These are phyloP conservation scores for Microcyclosporella mali DNA, from an alignment of 2,329 filamentous ascomycete species.

Conservation along the genomic window DNA sequence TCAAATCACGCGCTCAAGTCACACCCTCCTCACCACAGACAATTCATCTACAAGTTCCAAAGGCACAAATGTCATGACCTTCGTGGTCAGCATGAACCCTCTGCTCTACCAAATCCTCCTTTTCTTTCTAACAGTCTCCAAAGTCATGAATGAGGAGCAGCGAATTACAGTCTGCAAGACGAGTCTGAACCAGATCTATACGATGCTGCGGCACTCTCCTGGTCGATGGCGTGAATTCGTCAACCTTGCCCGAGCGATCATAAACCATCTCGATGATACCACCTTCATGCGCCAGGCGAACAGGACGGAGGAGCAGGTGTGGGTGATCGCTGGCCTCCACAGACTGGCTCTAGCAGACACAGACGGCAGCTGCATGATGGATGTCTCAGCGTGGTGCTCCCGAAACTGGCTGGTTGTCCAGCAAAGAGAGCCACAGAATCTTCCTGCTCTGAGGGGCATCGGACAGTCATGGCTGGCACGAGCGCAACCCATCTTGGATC, in stretches of 20 bases:
- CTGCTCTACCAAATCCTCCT: slow-evolving; percentile 8
- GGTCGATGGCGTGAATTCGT: slow-evolving; percentile 23
- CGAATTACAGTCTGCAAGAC: slow-evolving; percentile 27
- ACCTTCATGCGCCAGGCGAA: slow-evolving; percentile 34
- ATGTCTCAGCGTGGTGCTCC: slow-evolving; percentile 47
- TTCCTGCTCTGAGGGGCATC: slow-evolving; percentile 42
- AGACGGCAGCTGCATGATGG: slow-evolving; percentile 41
- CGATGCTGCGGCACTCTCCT: slow-evolving; percentile 30
- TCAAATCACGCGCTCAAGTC: slow-evolving; percentile 3
- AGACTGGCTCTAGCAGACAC: slow-evolving; percentile 45
- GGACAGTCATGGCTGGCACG: slow-evolving; percentile 48
- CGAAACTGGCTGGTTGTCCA: slow-evolving; percentile 43
- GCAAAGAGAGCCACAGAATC: slow-evolving; percentile 40
- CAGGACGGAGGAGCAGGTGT: slow-evolving; percentile 36
- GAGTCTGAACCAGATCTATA: slow-evolving; percentile 30
- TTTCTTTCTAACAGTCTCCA: slow-evolving; percentile 13
- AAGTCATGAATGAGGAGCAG: slow-evolving; percentile 26
- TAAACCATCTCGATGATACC: slow-evolving; percentile 35
- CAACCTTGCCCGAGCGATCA: slow-evolving; percentile 34
- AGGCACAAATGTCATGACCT: slow-evolving; percentile 6
- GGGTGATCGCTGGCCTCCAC: slow-evolving; percentile 43
- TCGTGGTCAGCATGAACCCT: slow-evolving; percentile 11
- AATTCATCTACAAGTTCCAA: not conserved
- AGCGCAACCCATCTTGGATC: slow-evolving; percentile 45
- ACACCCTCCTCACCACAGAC: not conserved